A percentile compares a stretch with the other conserved stretches of the same genome.
These are phyloP conservation scores for Leucosporidium creatinivorum DNA, from an alignment of 768 basidiomycete genomes.

Conservation along the genomic window DNA sequence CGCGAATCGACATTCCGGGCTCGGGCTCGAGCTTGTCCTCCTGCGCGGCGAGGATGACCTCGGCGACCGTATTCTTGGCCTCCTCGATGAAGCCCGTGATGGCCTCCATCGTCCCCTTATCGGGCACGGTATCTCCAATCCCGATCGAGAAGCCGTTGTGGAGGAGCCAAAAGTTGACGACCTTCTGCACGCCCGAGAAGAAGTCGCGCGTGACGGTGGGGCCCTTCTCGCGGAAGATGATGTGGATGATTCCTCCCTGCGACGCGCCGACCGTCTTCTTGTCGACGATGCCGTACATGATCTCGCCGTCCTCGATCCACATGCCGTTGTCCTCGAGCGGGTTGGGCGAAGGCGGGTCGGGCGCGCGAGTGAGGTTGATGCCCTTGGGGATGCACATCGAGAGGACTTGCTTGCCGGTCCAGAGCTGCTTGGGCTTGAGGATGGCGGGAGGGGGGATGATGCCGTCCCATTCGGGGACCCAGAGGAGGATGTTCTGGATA, in stretches of 20 bases:
- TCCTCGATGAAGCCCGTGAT: conserved; percentile 76
- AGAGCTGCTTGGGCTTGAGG: conserved; percentile 90
- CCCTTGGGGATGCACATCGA: conserved; percentile 87
- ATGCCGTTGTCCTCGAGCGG: conserved; percentile 87
- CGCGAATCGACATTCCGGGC: conserved; percentile 98
- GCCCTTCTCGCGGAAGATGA: conserved; percentile 95
- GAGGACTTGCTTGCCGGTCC: conserved; percentile 96
- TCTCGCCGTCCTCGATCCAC: conserved; percentile 91
- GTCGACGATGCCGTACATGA: conserved; percentile 89
- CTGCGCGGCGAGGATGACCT: conserved; percentile 72
- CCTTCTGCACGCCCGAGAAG: conserved; percentile 87
- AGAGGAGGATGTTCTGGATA: conserved; percentile 94
- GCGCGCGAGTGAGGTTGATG: conserved; percentile 58
- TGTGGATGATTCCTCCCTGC: conserved; percentile 88
- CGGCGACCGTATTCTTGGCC: conserved; percentile 69
- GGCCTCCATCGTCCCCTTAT: conserved; percentile 72
- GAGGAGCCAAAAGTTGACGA: conserved; percentile 97
- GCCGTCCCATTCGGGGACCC: conserved; percentile 98
- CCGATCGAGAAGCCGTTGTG: conserved; percentile 99
- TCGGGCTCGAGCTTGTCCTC: conserved; percentile 78
- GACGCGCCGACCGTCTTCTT: conserved; percentile 96
- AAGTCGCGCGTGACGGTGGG: conserved; percentile 81
- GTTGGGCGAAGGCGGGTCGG: conserved; percentile 53
- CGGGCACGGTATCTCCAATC: conserved; percentile 97
- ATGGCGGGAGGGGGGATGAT: conserved; percentile 84